phyloP scores from a whole-genome alignment of 129 eudicot genomes.

The Flaveria linearis region DNA sequence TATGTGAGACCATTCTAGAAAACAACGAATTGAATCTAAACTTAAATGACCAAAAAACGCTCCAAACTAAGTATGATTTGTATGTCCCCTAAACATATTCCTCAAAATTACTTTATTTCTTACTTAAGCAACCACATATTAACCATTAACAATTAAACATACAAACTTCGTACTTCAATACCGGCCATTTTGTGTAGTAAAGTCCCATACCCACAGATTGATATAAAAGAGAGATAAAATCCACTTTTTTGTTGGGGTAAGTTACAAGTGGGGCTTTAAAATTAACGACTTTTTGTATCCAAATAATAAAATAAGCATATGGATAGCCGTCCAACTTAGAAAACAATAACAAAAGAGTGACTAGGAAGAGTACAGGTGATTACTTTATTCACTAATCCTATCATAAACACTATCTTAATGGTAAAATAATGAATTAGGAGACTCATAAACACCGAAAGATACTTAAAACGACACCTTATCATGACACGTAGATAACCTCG shows the following conservation, averaged over 20 bases:
- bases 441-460: constrained; percentile 34
- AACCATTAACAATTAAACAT: not conserved
- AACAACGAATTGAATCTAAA: no score
- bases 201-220: not conserved
- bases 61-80: not conserved
- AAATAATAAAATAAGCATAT: constrained; percentile 9
- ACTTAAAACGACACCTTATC: constrained; percentile 20
- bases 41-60: no score
- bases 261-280: constrained; percentile 23
- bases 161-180: not conserved
- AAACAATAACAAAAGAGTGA: constrained; percentile 22
- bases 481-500: constrained; percentile 29
- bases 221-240: not conserved
- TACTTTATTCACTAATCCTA: constrained; percentile 34
- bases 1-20: no score
- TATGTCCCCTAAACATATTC: not conserved
- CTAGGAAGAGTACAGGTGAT: constrained; percentile 14
- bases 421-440: constrained; percentile 23
- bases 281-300: constrained; percentile 33
- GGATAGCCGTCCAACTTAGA: constrained; percentile 24
- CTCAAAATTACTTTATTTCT: not conserved
- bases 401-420: constrained; percentile 25
- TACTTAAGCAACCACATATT: not conserved
- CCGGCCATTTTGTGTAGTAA: not conserved
- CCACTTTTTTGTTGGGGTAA: constrained; percentile 8